phyloP scores from a whole-genome alignment of 2,329 filamentous ascomycete genomes.

The Fusarium sororula region DNA sequence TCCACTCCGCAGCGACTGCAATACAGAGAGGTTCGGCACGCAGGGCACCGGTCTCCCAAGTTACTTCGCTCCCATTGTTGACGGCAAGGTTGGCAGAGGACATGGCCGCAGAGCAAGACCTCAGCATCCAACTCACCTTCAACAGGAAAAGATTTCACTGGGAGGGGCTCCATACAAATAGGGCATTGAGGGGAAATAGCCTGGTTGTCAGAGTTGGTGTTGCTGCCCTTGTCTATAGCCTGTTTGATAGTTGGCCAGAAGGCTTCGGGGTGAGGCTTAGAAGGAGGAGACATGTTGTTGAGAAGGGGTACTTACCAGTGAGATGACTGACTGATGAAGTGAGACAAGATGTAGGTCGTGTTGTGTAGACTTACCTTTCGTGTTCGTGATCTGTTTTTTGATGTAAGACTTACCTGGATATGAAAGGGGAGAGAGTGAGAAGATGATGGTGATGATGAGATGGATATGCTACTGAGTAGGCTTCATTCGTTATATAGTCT shows the following conservation, averaged over 20 bases:
- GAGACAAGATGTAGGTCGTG: not conserved
- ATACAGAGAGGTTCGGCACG: constrained; percentile 1
- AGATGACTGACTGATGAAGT: not conserved
- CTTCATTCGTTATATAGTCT: not conserved
- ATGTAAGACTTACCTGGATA: not conserved
- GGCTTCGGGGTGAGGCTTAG: not conserved
- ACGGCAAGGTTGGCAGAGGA: constrained; percentile 32
- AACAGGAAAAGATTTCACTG: constrained; percentile 1
- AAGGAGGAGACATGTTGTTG: not conserved
- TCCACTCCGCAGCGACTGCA: constrained; percentile 3
- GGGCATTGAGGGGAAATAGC: constrained; percentile 11
- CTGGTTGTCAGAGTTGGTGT: not conserved
- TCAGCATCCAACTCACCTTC: not conserved
- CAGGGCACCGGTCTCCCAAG: constrained; percentile 6
- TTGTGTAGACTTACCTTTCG: not conserved
- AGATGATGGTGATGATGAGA: not conserved
- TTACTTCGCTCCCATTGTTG: not conserved
- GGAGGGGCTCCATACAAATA: constrained; percentile 26
- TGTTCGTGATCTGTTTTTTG: not conserved
- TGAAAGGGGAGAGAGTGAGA: not conserved
- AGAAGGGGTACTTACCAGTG: not conserved
- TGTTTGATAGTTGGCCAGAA: constrained; percentile 24
- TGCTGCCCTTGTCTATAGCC: not conserved
- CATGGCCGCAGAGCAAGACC: constrained; percentile 36
- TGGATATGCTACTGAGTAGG: not conserved